A percentile compares a stretch with the other conserved stretches of the same genome.
Conservation (phyloP, 1,284 basidiomycete genomes). For the Entoloma clypeatum region DNA sequence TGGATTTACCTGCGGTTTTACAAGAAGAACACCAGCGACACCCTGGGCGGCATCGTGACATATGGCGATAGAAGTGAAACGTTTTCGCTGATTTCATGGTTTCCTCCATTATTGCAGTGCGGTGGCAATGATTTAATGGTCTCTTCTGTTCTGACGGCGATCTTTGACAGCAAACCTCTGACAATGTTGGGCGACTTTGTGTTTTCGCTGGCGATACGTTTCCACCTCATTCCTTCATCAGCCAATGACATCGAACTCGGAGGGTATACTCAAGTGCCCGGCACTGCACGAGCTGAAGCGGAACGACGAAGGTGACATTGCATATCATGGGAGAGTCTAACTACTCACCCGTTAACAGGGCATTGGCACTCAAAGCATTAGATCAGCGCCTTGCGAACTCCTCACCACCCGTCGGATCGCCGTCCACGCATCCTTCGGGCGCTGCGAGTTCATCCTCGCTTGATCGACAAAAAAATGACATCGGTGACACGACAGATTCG, state of each 20-base stretch:
- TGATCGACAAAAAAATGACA: constrained; percentile 35
- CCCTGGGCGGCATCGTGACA: constrained; percentile 52
- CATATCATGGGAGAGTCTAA: constrained; percentile 57
- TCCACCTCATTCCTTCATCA: constrained; percentile 75
- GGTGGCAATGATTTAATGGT: constrained; percentile 19
- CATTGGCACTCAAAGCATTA: constrained; percentile 83
- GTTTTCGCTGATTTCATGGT: constrained; percentile 95
- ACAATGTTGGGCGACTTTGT: constrained; percentile 66
- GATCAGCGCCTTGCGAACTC: constrained; percentile 85
- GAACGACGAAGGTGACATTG: constrained; percentile 75
- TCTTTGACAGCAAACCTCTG: constrained; percentile 53
- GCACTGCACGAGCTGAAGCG: constrained; percentile 88
- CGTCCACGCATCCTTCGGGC: constrained; percentile 34
- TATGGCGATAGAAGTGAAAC: constrained; percentile 95
- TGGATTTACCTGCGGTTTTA: constrained; percentile 97
- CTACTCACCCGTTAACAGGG: constrained; percentile 11
- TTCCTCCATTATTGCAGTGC: constrained; percentile 91
- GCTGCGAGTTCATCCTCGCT: constrained; percentile 27
- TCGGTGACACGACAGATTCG: constrained; percentile 12
- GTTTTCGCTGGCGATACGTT: constrained; percentile 65
- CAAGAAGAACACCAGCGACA: constrained; percentile 72
- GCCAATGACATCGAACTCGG: constrained; percentile 68
- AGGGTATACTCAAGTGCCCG: constrained; percentile 73
- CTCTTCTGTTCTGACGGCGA: constrained; percentile 16
- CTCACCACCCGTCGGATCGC: constrained; percentile 39